Evolutionary conservation across 768 basidiomycete species (phyloP).

Genomic region (Rhodotorula taiwanensis): DNA sequence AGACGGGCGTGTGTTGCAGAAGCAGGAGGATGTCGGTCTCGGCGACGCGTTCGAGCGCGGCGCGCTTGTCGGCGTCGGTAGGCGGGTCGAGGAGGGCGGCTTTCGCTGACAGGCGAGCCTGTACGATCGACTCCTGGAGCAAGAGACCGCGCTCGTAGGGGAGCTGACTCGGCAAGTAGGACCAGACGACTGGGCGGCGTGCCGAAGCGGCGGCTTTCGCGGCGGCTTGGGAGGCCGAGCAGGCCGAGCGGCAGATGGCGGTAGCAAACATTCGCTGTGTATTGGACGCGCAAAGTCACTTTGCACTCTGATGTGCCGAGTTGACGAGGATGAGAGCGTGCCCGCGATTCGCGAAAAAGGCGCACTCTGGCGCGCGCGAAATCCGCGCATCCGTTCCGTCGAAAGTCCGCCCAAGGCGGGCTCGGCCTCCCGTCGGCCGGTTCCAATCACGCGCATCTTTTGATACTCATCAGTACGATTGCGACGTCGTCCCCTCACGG

Average conservation of each 20-base stretch:
- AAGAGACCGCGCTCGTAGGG: conserved; percentile 41
- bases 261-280: not conserved
- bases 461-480: no score
- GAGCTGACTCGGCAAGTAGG: conserved; percentile 25
- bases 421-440: no score
- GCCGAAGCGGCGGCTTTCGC: not conserved
- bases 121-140: conserved; percentile 42
- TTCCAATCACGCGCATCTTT: no score
- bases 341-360: no score
- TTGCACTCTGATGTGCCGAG: no score
- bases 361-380: no score
- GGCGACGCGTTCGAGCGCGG: conserved; percentile 49
- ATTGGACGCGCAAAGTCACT: no score
- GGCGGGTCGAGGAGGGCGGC: not conserved
- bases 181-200: conserved; percentile 23
- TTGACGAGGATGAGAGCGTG: no score
- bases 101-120: conserved; percentile 20
- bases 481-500: no score
- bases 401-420: no score
- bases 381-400: no score
- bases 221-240: not conserved
- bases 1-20: conserved; percentile 86
- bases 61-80: conserved; percentile 4
- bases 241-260: not conserved
- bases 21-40: conserved; percentile 56